Base-by-base conservation (phyloP, 305 asterid species). In the Fraxinus ornus region DNA sequence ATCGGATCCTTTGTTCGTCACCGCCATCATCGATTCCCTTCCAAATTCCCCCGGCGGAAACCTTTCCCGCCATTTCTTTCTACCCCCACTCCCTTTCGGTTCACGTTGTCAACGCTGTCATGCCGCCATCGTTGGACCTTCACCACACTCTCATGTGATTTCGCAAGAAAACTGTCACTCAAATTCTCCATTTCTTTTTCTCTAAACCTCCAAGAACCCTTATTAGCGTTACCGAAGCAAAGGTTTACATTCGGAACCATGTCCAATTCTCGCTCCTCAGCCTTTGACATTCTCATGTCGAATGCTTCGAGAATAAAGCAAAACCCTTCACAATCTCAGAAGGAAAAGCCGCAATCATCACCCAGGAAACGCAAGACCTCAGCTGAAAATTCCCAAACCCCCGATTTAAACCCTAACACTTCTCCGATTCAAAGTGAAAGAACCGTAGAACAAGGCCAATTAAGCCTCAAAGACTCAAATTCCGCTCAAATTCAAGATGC, bases 331-430 rank as follows among this genome's bases (percentile, higher is more conserved):
- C 76, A 36, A 44, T 19, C 73, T 4, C 68, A 77, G 3, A 66
- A 57, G 75, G 62, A 32, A 44, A 30, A 22, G 52, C 41, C 19
- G 78, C 55, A 71, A 33, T 24, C 85, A 15, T 90, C 98, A 0
- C 94, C 98, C 72, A 82, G 89, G 78, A 90, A 92, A 83, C 91
- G 92, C 19, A 90, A 91, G 83, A 71, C 87, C 80, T 85, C 88
- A 24, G 83, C 71, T 33, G 77, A 76, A 70, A 5, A 83, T 39
- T 76, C 90, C 78, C 85, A 73, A 76, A 72, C 88, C 74, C 84
- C 89, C 36, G 83, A 32, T 86, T 84, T 55, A 75, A 78, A 62
- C 89, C 87, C 90, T 71, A 81, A 55, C 66, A 70, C 8, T 70
- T 70, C 75, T 28, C 39, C 75, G 9, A 12, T 8, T 10, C 75